These are phyloP conservation scores for Dichotomocladium elegans DNA, from an alignment of 371 early-diverging fungal species.

Conservation along the genomic window DNA sequence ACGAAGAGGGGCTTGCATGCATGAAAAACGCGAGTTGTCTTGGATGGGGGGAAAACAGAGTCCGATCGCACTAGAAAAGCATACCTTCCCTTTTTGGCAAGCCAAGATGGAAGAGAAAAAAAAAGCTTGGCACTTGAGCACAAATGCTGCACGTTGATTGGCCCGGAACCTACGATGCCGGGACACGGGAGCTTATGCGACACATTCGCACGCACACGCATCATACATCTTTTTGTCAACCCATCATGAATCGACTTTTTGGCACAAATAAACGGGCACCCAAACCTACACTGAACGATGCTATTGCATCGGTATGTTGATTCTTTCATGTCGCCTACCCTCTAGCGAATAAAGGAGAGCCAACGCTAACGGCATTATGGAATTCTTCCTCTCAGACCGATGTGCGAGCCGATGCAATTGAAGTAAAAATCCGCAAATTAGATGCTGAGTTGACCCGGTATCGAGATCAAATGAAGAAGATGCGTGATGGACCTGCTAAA, in stretches of 20 bases:
- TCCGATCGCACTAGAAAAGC: too few species aligned
- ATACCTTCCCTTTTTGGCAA: too few species aligned
- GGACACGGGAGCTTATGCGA: too few species aligned
- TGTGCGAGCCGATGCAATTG: slow-evolving; percentile 77
- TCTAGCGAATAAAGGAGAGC: background rate
- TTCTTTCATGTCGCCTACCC: background rate
- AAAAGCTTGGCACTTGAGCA: too few species aligned
- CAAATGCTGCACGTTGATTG: too few species aligned
- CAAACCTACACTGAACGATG: slow-evolving; percentile 40
- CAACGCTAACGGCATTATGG: background rate
- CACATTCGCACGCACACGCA: too few species aligned
- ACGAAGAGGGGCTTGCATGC: too few species aligned
- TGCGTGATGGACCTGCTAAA: slow-evolving; percentile 92
- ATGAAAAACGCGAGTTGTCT: too few species aligned
- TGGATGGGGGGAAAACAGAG: too few species aligned
- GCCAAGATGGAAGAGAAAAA: too few species aligned
- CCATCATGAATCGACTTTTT: slow-evolving; percentile 36
- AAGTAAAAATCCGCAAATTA: slow-evolving; percentile 88
- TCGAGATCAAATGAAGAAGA: slow-evolving; percentile 88
- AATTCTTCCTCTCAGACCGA: slow-evolving; percentile 66
- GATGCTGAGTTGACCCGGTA: slow-evolving; percentile 90
- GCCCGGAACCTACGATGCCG: too few species aligned
- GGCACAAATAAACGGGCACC: slow-evolving; percentile 32
- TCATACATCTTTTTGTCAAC: too few species aligned
- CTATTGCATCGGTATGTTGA: slow-evolving; percentile 30